phyloP scores from a whole-genome alignment of 352 stramenopile genomes.

The Pythium phragmitis region DNA sequence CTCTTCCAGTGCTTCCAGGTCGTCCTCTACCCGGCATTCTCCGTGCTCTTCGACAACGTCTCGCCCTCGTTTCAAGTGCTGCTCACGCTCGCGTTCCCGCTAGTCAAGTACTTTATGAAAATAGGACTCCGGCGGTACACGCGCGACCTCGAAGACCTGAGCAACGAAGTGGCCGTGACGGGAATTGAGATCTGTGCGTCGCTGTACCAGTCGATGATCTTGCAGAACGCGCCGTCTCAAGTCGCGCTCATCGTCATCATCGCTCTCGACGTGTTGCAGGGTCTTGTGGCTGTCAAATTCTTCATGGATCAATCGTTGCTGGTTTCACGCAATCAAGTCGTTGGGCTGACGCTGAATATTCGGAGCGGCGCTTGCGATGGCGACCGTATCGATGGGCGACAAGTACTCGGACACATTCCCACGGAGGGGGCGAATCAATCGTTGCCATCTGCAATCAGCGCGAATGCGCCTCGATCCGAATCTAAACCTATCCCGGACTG shows the following conservation, averaged over 20 bases:
- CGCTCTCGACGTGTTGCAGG: slow-evolving; percentile 19
- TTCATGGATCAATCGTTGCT: slow-evolving; percentile 21
- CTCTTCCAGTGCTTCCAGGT: slow-evolving; percentile 16
- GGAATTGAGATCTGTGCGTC: slow-evolving; percentile 27
- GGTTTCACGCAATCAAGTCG: slow-evolving; percentile 4
- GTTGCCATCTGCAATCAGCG: no score
- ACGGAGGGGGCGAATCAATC: no score
- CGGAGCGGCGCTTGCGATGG: not conserved
- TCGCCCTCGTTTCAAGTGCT: slow-evolving; percentile 7
- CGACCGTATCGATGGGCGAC: no score
- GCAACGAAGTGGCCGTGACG: slow-evolving; percentile 19
- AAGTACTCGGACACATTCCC: no score
- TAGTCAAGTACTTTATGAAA: slow-evolving; percentile 25
- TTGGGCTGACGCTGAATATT: not conserved
- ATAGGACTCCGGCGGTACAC: not conserved
- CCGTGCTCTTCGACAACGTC: slow-evolving; percentile 26
- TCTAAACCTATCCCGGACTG: no score
- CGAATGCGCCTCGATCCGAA: no score
- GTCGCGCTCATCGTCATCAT: slow-evolving; percentile 24
- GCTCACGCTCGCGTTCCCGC: slow-evolving; percentile 19
- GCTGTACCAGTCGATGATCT: slow-evolving; percentile 29
- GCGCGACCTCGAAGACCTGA: slow-evolving; percentile 5
- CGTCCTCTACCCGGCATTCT: slow-evolving; percentile 24
- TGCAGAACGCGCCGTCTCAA: slow-evolving; percentile 20
- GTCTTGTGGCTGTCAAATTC: slow-evolving; percentile 21